These are phyloP conservation scores for Colletotrichum phormii DNA, from an alignment of 2,329 filamentous ascomycete species.

Conservation along the genomic window DNA sequence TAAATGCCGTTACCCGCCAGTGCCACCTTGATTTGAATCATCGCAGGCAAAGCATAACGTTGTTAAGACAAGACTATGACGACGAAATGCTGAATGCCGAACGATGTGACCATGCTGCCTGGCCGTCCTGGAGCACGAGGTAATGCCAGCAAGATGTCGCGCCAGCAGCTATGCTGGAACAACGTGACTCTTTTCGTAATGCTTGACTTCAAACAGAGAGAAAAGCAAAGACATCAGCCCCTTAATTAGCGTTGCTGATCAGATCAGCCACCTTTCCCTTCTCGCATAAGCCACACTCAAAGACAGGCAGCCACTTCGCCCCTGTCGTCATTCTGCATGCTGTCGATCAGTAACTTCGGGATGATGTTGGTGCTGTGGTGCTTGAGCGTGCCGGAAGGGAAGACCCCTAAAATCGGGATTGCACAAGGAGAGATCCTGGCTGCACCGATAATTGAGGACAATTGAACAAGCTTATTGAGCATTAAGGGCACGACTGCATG, in stretches of 20 bases:
- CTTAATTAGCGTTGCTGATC: background rate
- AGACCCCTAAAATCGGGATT: background rate
- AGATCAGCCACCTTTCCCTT: background rate
- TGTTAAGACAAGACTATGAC: background rate
- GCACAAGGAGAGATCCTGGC: background rate
- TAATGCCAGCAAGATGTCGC: background rate
- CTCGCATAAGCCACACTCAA: background rate
- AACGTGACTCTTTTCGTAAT: background rate
- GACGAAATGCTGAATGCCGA: background rate
- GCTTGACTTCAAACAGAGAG: background rate
- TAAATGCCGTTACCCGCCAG: background rate
- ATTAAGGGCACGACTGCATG: background rate
- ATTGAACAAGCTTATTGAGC: background rate
- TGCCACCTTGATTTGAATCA: background rate
- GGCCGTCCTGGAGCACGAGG: background rate
- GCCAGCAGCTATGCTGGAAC: background rate
- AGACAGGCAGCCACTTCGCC: background rate
- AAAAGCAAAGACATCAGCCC: background rate
- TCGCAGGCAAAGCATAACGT: background rate
- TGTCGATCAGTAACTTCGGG: background rate
- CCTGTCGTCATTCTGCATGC: background rate
- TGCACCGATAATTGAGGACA: background rate
- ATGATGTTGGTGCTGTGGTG: background rate
- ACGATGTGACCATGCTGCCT: background rate
- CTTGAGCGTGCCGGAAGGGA: background rate